phyloP scores from a whole-genome alignment of 768 basidiomycete species.

The Chlorophyllum brunneum region DNA sequence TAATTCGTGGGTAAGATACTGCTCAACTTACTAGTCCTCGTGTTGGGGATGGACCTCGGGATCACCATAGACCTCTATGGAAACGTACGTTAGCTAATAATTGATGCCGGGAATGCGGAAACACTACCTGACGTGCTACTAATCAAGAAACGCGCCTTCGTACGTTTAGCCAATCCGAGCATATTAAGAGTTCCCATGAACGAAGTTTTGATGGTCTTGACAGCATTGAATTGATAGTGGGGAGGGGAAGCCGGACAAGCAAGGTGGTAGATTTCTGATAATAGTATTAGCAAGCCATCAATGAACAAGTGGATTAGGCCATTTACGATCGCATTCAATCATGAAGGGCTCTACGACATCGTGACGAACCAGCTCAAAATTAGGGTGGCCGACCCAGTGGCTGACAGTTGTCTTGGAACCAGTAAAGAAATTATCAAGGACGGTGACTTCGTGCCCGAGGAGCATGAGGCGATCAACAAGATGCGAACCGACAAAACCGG shows the following conservation, averaged over 20 bases:
- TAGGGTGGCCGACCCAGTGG: constrained; percentile 96
- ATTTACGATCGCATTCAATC: constrained; percentile 96
- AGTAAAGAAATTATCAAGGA: constrained; percentile 98
- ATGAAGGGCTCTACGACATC: constrained; percentile 97
- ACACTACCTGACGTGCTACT: constrained; percentile 85
- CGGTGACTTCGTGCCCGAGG: constrained; percentile 95
- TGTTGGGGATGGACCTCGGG: constrained; percentile 96
- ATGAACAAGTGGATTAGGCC: constrained; percentile 1
- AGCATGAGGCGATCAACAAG: constrained; percentile 97
- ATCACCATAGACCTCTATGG: constrained; percentile 92
- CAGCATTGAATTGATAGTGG: constrained; percentile 96
- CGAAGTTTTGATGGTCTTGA: constrained; percentile 98
- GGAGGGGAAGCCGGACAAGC: constrained; percentile 97
- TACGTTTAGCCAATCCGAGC: constrained; percentile 96
- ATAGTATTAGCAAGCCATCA: constrained; percentile 10
- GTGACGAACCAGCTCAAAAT: constrained; percentile 97
- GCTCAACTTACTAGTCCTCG: constrained; percentile 80
- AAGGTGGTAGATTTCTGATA: constrained; percentile 91
- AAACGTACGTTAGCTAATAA: constrained; percentile 13
- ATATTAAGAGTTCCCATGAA: constrained; percentile 99
- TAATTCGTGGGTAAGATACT: background rate
- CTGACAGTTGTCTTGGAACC: constrained; percentile 96
- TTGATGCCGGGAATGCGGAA: constrained; percentile 9
- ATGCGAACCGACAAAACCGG: constrained; percentile 99
- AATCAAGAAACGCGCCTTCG: constrained; percentile 95